phyloP scores from a whole-genome alignment of 805 yeast genomes.

The Monosporozyma siamensis region DNA sequence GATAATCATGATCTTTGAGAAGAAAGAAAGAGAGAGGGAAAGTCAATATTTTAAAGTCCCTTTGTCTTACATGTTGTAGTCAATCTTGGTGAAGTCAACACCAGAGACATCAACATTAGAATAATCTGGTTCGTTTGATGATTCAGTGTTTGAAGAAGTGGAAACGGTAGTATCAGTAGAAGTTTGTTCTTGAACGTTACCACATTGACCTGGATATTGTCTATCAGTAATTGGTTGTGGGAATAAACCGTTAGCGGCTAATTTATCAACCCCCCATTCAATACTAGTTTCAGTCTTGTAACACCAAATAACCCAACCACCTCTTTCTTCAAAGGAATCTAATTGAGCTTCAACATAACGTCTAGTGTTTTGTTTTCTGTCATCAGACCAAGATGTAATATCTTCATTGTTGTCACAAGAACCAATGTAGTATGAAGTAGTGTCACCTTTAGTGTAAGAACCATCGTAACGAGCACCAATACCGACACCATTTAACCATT shows the following conservation, averaged over 20 bases:
- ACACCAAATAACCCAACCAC: conserved; percentile 93
- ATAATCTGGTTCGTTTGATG: not conserved
- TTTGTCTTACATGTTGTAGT: not conserved
- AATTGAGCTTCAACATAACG: conserved; percentile 80
- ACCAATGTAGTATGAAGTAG: conserved; percentile 36
- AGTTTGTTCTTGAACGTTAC: not conserved
- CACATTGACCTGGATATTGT: conserved; percentile 61
- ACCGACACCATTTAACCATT: conserved; percentile 82
- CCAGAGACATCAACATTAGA: not conserved
- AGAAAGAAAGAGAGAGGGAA: too few relatives aligned
- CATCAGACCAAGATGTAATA: conserved; percentile 47
- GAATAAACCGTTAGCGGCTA: conserved; percentile 52
- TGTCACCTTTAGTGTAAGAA: conserved; percentile 33
- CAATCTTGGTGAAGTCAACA: not conserved
- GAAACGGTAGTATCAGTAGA: not conserved
- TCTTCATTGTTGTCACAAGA: conserved; percentile 49
- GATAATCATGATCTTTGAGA: not conserved
- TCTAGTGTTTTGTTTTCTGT: conserved; percentile 50
- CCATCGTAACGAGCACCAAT: conserved; percentile 78
- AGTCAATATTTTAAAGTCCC: too few relatives aligned
- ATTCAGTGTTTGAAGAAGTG: not conserved
- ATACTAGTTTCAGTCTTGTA: conserved; percentile 78
- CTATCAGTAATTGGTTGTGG: conserved; percentile 75
- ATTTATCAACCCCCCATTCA: conserved; percentile 77
- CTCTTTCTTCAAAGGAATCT: conserved; percentile 66